Evolutionary conservation across 2,329 filamentous ascomycete species (phyloP), one percentile per base, ranked within the genome.

Genomic region (Fusarium armeniacum): DNA sequence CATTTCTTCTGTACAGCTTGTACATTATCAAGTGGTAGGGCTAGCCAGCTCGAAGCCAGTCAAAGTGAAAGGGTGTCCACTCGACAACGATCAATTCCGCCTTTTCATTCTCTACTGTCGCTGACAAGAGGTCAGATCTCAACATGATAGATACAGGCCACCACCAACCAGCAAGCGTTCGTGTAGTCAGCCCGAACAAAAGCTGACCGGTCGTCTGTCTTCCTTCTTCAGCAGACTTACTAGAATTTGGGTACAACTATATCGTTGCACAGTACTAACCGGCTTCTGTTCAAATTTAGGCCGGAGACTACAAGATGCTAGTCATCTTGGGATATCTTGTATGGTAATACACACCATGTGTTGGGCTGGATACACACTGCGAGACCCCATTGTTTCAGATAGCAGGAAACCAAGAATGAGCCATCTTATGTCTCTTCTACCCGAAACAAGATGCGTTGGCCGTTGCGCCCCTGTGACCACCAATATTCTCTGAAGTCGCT

Each of bases 321-420:
- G 50, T 35, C 62, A 73, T 73, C 64, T 68, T 41, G 43, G 40
- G 51, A 71, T 65, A 74, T 74, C 69, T 61, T 58, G 20, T 36
- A 58, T 54, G 15, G 36, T 54, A 56, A 52, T 53, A 47, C 62
- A 59, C 41, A 41, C 54, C 46, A 30, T 56, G 44, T 26, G 45
- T 69, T 46, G 55, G 38, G 40, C 43, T 57, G 43, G 35, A 20
- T 51, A 46, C 20, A 49, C 38, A 55, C 32, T 49, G 62, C 40
- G 62, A 53, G 50, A 56, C 60, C 41, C 66, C 33, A 49, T 54
- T 44, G 49, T 70, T 60, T 67, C 62, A 59, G 50, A 52, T 41
- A 40, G n/a, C 41, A 40, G 22, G 26, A 28, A 28, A 40, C 8
- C n/a, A n/a, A 22, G 28, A 41, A n/a, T 16, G 26, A 30, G 33